Evolutionary conservation across 139 green algal species (phyloP).

Genomic region (Nannochloris sp.): DNA sequence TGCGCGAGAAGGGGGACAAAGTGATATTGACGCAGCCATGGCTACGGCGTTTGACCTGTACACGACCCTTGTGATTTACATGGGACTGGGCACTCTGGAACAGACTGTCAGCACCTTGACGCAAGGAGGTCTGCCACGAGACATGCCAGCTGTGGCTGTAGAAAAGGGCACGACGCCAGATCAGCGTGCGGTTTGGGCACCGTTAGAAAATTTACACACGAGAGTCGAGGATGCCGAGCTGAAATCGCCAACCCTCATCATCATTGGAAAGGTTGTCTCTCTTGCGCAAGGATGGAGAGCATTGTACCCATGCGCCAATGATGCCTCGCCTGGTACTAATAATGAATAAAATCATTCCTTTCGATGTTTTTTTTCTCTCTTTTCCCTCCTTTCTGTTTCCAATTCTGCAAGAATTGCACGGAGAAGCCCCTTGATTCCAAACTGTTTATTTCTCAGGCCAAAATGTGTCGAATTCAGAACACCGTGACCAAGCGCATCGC

Average conservation of each 20-base stretch:
- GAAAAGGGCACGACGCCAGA: conserved; percentile 84
- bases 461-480: conserved; percentile 63
- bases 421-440: conserved; percentile 26
- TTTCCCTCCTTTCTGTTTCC: conserved; percentile 6
- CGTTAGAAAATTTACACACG: conserved; percentile 37
- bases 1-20: conserved; percentile 65
- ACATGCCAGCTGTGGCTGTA: conserved; percentile 86
- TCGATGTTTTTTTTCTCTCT: neutral
- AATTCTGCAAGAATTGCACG: conserved; percentile 18
- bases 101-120: conserved; percentile 55
- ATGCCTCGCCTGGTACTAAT: neutral
- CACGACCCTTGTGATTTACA: conserved; percentile 97
- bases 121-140: conserved; percentile 33
- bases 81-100: conserved; percentile 88
- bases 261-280: conserved; percentile 79
- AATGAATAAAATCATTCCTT: neutral
- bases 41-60: conserved; percentile 56
- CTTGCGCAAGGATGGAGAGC: conserved; percentile 50
- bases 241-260: conserved; percentile 84
- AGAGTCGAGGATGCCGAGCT: conserved; percentile 44
- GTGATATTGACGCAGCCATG: conserved; percentile 49
- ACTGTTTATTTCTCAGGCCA: conserved; percentile 15
- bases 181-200: conserved; percentile 71
- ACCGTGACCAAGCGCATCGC: conserved; percentile 45
- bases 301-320: neutral